phyloP scores from a whole-genome alignment of 164 flowering plant species.

The Litsea cubeba region DNA sequence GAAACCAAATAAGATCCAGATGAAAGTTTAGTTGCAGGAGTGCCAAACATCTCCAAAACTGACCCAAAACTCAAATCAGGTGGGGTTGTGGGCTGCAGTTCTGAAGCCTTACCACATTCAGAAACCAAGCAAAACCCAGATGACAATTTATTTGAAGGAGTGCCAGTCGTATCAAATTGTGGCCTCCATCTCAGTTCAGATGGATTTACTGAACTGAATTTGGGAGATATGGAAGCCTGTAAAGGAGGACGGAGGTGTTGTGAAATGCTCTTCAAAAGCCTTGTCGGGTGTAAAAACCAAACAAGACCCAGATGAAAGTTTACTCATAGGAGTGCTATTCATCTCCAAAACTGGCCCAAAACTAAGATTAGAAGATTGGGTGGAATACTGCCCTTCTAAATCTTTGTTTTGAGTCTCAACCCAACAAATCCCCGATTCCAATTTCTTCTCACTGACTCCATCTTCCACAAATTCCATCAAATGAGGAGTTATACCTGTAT shows the following conservation, averaged over 20 bases:
- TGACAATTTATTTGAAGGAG: conserved; percentile 5
- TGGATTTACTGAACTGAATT: background rate
- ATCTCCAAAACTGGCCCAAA: conserved; percentile 11
- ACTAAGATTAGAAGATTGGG: background rate
- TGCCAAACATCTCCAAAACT: conserved; percentile 18
- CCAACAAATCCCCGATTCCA: conserved; percentile 16
- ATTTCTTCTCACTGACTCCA: conserved; percentile 8
- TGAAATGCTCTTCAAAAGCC: conserved; percentile 13
- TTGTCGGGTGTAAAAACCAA: conserved; percentile 21
- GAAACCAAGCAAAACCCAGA: conserved; percentile 21
- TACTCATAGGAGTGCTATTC: conserved; percentile 34
- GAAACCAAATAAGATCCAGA: conserved; percentile 25
- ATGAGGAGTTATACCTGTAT: conserved; percentile 5
- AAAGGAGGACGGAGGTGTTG: conserved; percentile 73
- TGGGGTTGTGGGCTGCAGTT: background rate
- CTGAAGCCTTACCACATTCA: conserved; percentile 9
- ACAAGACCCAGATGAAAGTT: conserved; percentile 22
- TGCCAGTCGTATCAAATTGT: conserved; percentile 8
- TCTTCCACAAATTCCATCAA: conserved; percentile 14
- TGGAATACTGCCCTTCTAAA: conserved; percentile 2
- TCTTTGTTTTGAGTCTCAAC: conserved; percentile 14
- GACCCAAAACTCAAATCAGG: background rate
- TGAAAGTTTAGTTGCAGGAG: conserved; percentile 31
- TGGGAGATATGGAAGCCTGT: conserved; percentile 54
- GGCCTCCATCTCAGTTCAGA: conserved; percentile 13